A percentile compares a stretch with the other conserved stretches of the same genome.
phyloP scores from a whole-genome alignment of 257 asterid genomes.

The Mitragyna speciosa region DNA sequence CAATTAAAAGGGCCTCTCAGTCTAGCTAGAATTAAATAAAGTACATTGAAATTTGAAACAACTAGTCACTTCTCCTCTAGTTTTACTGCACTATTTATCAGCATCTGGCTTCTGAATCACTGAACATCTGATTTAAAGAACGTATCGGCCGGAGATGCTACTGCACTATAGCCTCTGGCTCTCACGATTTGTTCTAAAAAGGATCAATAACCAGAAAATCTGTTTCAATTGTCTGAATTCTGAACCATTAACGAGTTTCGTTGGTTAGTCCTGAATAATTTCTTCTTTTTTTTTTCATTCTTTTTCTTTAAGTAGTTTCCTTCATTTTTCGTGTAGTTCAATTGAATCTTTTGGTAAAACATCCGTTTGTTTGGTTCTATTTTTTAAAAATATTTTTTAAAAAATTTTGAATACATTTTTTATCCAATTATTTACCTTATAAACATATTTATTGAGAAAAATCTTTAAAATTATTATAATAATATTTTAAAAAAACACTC shows the following conservation, averaged over 20 bases:
- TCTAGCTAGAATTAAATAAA: neutral
- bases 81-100: neutral
- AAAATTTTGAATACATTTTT: too few species aligned
- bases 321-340: neutral
- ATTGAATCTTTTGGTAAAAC: neutral
- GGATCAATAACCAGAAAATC: neutral
- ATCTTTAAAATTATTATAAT: too few species aligned
- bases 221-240: neutral
- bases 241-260: neutral
- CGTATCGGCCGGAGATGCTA: slow-evolving; percentile 7
- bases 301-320: too few species aligned
- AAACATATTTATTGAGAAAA: too few species aligned
- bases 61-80: neutral
- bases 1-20: neutral
- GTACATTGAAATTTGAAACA: neutral
- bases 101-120: neutral
- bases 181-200: neutral
- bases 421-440: too few species aligned
- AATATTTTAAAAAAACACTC: too few species aligned
- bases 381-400: too few species aligned
- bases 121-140: neutral
- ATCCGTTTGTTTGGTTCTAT: too few species aligned
- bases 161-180: neutral
- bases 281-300: too few species aligned
- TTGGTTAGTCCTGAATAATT: neutral